A percentile compares a stretch with the other conserved stretches of the same genome.
phyloP scores from a whole-genome alignment of 2,329 filamentous ascomycete genomes.

The Dothistroma pini region DNA sequence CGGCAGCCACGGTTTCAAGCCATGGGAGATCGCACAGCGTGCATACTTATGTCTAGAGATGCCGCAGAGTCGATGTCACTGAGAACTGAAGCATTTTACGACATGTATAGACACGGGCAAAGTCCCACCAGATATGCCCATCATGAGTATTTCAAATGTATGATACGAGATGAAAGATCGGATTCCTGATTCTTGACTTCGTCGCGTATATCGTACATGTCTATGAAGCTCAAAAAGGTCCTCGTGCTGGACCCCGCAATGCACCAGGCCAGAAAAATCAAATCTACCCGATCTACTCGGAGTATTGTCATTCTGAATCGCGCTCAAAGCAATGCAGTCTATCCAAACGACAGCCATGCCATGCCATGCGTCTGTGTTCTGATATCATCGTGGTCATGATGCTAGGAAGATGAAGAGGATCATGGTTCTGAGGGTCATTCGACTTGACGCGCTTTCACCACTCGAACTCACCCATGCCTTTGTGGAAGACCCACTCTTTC shows the following conservation, averaged over 20 bases:
- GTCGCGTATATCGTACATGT: background rate
- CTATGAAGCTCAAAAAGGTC: conserved; percentile 1
- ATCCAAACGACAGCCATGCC: conserved; percentile 1
- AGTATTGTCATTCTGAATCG: background rate
- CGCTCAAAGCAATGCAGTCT: background rate
- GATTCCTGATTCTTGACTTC: background rate
- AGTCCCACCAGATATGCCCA: background rate
- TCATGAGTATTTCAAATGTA: background rate
- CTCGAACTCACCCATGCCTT: conserved; percentile 94
- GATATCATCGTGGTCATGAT: conserved; percentile 1
- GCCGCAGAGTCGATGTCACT: background rate
- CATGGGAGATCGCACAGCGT: background rate
- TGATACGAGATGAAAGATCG: background rate
- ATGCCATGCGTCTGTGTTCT: background rate
- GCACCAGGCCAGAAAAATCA: background rate
- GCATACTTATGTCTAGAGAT: background rate
- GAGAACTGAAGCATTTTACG: background rate
- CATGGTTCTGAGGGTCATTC: background rate
- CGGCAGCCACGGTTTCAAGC: too few relatives aligned
- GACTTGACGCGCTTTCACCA: conserved; percentile 59
- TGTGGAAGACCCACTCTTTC: conserved; percentile 94
- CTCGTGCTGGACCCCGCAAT: background rate
- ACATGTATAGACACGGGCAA: background rate
- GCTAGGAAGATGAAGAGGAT: background rate
- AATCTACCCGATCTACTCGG: background rate